Percentiles rank a stretch among this genome's conserved stretches.
Evolutionary conservation across 495 filamentous ascomycete species (phyloP).

Genomic region (Daldinia concentrica): DNA sequence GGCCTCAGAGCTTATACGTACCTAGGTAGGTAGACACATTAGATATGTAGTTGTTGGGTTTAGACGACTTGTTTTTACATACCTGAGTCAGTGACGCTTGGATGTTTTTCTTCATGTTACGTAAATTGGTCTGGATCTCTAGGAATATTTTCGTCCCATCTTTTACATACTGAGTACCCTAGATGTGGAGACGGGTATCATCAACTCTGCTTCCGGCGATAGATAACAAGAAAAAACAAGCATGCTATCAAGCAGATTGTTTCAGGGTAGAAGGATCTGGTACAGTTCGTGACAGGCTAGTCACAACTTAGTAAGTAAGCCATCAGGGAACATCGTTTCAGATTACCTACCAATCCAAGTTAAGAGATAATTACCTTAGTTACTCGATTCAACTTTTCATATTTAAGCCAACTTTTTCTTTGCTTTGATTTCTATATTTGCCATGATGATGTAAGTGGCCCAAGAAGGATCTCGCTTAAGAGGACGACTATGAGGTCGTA

Average conservation of each 20-base stretch:
- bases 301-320: conserved; percentile 10
- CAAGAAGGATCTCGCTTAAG: not conserved
- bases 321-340: conserved; percentile 28
- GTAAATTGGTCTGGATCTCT: conserved; percentile 9
- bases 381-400: not conserved
- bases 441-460: not conserved
- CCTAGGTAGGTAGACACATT: not conserved
- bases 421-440: not conserved
- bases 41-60: not conserved
- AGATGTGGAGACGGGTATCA: conserved; percentile 16
- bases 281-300: conserved; percentile 27
- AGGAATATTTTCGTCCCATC: conserved; percentile 37
- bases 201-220: conserved; percentile 15
- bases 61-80: not conserved
- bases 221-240: conserved; percentile 9
- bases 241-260: conserved; percentile 28
- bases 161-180: conserved; percentile 12
- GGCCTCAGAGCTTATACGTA: not conserved
- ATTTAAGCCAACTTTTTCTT: not conserved
- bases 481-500: not conserved
- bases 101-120: not conserved
- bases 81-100: not conserved
- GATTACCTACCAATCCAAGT: conserved; percentile 15
- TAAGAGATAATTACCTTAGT: too few species aligned
- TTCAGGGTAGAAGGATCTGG: conserved; percentile 36